A percentile compares a stretch with the other conserved stretches of the same genome.
Evolutionary conservation across 768 basidiomycete genomes (phyloP).

Genomic region (Leccinum boreale): DNA sequence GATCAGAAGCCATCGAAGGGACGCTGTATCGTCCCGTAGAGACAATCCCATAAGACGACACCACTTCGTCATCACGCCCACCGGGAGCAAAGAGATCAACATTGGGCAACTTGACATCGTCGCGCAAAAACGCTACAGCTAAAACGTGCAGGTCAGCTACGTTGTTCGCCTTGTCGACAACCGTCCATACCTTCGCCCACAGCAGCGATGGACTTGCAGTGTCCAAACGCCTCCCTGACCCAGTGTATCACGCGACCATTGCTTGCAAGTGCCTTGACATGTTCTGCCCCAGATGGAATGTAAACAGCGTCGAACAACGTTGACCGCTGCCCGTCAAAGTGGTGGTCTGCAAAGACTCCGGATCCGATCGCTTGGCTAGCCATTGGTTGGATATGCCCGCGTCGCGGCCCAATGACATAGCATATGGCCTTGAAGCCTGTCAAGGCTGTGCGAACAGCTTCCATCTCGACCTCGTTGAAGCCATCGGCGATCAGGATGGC

Average conservation of each 20-base stretch:
- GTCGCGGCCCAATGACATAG: slow-evolving; percentile 70
- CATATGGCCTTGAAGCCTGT: slow-evolving; percentile 51
- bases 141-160: neutral
- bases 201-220: slow-evolving; percentile 80
- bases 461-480: slow-evolving; percentile 59
- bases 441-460: slow-evolving; percentile 54
- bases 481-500: slow-evolving; percentile 77
- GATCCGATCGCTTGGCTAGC: slow-evolving; percentile 25
- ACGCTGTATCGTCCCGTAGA: slow-evolving; percentile 52
- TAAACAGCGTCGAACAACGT: slow-evolving; percentile 83
- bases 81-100: slow-evolving; percentile 39
- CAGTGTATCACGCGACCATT: slow-evolving; percentile 78
- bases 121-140: slow-evolving; percentile 50
- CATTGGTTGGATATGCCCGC: slow-evolving; percentile 41
- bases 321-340: slow-evolving; percentile 74
- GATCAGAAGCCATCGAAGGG: slow-evolving; percentile 37
- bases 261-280: slow-evolving; percentile 52
- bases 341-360: slow-evolving; percentile 57
- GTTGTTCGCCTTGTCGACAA: neutral
- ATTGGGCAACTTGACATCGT: slow-evolving; percentile 44
- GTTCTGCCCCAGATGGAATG: slow-evolving; percentile 67
- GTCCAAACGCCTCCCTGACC: slow-evolving; percentile 81
- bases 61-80: slow-evolving; percentile 35
- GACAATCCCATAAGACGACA: slow-evolving; percentile 59
- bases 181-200: slow-evolving; percentile 52